Percentiles rank a stretch among this genome's conserved stretches.
Evolutionary conservation across 139 green algal species (phyloP).

Genomic region (Chlorella sp.): DNA sequence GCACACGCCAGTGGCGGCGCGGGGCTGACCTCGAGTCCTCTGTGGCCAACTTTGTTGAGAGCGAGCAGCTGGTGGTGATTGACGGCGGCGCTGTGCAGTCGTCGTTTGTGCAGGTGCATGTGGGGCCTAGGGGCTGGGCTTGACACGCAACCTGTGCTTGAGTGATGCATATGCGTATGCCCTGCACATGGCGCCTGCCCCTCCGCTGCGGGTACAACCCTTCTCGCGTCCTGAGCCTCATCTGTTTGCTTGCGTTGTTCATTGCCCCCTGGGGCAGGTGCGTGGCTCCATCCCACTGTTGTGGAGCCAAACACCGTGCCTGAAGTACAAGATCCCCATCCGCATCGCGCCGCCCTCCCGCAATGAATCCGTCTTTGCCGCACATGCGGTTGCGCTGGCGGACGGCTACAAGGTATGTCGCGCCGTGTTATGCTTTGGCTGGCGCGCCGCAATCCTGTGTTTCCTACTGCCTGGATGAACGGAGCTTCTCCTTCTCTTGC

Average conservation of each 20-base stretch:
- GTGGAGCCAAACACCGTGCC: conserved; percentile 88
- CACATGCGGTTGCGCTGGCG: conserved; percentile 42
- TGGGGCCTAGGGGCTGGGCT: not conserved
- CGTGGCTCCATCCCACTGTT: conserved; percentile 88
- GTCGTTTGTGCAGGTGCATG: conserved; percentile 67
- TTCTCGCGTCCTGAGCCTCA: too few relatives aligned
- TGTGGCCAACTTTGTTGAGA: conserved; percentile 94
- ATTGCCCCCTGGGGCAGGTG: conserved; percentile 53
- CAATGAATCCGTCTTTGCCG: conserved; percentile 47
- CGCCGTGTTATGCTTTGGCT: not conserved
- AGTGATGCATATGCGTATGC: not conserved
- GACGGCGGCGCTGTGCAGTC: conserved; percentile 39
- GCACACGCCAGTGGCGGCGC: conserved; percentile 84
- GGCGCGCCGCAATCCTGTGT: too few relatives aligned
- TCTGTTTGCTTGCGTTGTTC: too few relatives aligned
- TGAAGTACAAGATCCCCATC: conserved; percentile 95
- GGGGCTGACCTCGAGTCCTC: conserved; percentile 75
- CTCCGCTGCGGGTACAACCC: not conserved
- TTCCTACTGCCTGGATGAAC: too few relatives aligned
- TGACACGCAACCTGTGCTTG: not conserved
- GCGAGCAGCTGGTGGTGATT: conserved; percentile 86
- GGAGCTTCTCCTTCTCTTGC: not conserved
- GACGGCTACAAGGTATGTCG: not conserved
- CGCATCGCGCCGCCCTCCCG: conserved; percentile 54
- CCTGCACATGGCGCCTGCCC: not conserved